Base-by-base conservation (phyloP, 2,329 filamentous ascomycete genomes). In the Xylaria sp. region DNA sequence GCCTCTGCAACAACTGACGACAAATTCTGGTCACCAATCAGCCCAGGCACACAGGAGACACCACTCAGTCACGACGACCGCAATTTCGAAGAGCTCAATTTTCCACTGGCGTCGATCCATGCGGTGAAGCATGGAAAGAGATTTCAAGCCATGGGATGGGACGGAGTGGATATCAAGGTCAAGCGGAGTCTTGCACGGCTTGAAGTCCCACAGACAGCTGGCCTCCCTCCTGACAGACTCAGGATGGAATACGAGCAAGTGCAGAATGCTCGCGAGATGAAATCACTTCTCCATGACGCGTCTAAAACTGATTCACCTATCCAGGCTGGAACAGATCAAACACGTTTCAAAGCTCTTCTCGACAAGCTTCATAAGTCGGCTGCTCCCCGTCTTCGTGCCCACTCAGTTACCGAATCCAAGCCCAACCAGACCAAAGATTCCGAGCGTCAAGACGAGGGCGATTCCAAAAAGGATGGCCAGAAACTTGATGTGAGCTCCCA, bases 71-170 rank as follows among this genome's bases (percentile, higher is more conserved):
- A 39, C 11, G 5, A 37, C n/a, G 16, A 13, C 4, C 22, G 37
- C 1, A 34, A 39, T 4, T 7, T 13, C 2, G 24, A 38, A 34
- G 29, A 45, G n/a, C 1, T 50, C 16, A 48, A 52, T 7, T 65
- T 65, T 45, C 66, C 65, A 7, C 37, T 61, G 7, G 63, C 61
- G 7, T 48, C 63, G 8, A 63, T 67, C 13, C 56, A 58, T 13
- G 40, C 54, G 16, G 54, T 65, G 20, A 61, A 57, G 37, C 50
- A 59, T 2, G 42, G 48, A 2, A 62, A 59, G 29, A 55, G 56
- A 48, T 63, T 67, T 29, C 43, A 46, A 11, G 41, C 34, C 1
- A 53, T 39, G 9, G 45, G 48, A 16, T 65, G 54, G 53, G 47
- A 48, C 16, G 47, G 29, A 6, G 20, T 64, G 6, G 54, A 62